These are phyloP conservation scores for Apiotrichum siamense DNA, from an alignment of 1,284 basidiomycete genomes.

Conservation along the genomic window DNA sequence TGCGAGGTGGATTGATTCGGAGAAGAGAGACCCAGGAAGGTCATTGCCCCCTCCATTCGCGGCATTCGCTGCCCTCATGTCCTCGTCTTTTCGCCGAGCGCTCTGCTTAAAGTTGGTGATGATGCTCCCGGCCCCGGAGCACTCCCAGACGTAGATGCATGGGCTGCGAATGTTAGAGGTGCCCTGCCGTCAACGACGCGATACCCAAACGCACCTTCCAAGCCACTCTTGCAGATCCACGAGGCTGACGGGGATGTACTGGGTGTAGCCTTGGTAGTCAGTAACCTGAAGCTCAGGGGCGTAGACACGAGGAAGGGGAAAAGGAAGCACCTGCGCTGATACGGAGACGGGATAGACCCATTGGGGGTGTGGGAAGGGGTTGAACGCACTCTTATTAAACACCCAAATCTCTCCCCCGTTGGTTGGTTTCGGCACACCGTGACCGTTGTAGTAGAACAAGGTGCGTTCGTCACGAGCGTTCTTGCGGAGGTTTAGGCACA, in stretches of 20 bases:
- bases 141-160: constrained; percentile 98
- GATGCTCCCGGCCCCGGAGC: constrained; percentile 90
- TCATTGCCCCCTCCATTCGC: constrained; percentile 46
- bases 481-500: constrained; percentile 77
- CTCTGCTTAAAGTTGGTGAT: constrained; percentile 85
- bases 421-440: constrained; percentile 95
- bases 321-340: too few species aligned
- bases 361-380: too few species aligned
- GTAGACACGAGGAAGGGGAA: too few species aligned
- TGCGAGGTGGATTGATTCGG: constrained; percentile 89
- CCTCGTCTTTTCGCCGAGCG: constrained; percentile 77
- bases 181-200: too few species aligned
- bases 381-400: constrained; percentile 75
- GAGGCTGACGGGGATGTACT: constrained; percentile 94
- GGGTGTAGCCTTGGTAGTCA: constrained; percentile 64
- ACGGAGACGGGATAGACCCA: too few species aligned
- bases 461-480: constrained; percentile 90
- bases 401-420: constrained; percentile 97
- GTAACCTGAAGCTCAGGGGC: too few species aligned
- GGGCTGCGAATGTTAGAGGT: constrained; percentile 54
- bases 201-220: constrained; percentile 52
- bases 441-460: constrained; percentile 97
- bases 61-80: constrained; percentile 45
- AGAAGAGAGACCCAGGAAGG: constrained; percentile 61
- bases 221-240: constrained; percentile 89